Base-by-base conservation (phyloP, 768 basidiomycete genomes). In the Dentipellis sp. region DNA sequence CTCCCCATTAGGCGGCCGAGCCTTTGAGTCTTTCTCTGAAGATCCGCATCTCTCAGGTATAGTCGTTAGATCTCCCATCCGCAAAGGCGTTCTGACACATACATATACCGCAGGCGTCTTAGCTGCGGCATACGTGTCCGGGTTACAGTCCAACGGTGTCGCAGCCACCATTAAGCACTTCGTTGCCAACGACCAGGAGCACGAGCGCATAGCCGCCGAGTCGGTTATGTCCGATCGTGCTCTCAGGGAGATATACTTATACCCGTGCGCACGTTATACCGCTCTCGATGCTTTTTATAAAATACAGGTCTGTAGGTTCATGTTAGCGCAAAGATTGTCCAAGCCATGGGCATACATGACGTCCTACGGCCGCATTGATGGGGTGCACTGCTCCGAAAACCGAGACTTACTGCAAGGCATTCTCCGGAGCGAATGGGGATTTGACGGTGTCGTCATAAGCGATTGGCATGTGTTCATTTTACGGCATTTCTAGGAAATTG, bases 81-180 rank as follows among this genome's bases (percentile, higher is more conserved):
- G 10, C 17, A 14, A 17, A 4, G 37, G 5, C 39, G 29, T 37
- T 21, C 10, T 29, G 21, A 34, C 35, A 38, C n/a, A n/a, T n/a
- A n/a, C n/a, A n/a, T n/a, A n/a, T 40, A 56, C 65, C 35, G 60
- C 61, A 79, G 84, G 81, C 16, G 77, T 71, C 10, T 69, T 86
- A 66, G 77, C 84, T 2, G 79, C 82, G 36, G 79, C 84, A 2
- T 88, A 85, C 66, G 77, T 88, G 22, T 78, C 83, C 39, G 86
- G 87, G 14, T 68, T 89, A 10, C 87, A 89, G 63, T 74, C 74
- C 4, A 70, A 82, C 54, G 83, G 83, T 17, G 82, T 88, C 22
- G 76, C 82, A 46, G 82, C 86, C 0, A 78, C 82, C 12, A 86
- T 88, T 67, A 88, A 89, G 65, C 87, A 88, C 64, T 86, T 85